phyloP scores from a whole-genome alignment of 306 rosid species.

The Vigna reflexopilosa region DNA sequence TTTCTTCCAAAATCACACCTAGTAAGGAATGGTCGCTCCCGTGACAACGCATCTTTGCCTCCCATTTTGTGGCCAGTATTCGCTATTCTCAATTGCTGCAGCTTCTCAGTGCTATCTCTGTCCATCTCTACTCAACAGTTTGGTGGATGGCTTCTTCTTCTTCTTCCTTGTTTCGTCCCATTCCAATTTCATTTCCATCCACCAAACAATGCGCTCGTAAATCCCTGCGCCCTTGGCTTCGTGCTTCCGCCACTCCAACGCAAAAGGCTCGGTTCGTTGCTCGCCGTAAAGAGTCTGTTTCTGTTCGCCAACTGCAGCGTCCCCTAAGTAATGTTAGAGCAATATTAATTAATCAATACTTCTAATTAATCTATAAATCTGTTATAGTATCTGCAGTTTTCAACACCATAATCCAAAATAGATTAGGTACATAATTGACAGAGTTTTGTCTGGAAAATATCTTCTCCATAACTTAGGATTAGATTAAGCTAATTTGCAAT shows the following conservation, averaged over 20 bases:
- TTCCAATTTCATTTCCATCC: constrained; percentile 45
- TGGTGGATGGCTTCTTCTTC: constrained; percentile 68
- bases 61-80: constrained; percentile 28
- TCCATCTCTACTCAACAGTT: not conserved
- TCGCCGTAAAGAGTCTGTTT: constrained; percentile 71
- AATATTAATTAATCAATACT: not conserved
- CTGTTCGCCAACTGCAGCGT: constrained; percentile 75
- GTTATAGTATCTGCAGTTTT: too few relatives aligned
- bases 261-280: constrained; percentile 82
- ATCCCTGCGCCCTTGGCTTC: constrained; percentile 52
- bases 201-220: constrained; percentile 28
- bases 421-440: too few relatives aligned
- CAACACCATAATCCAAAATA: too few relatives aligned
- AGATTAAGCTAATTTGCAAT: too few relatives aligned
- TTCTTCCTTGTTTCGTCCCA: constrained; percentile 33
- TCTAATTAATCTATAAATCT: not conserved
- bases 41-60: not conserved
- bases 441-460: too few relatives aligned
- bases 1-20: not conserved
- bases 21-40: not conserved
- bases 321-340: constrained; percentile 81
- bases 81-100: not conserved
- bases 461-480: too few relatives aligned
- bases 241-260: constrained; percentile 59
- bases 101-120: not conserved